These are phyloP conservation scores for Microdochium trichocladiopsis DNA, from an alignment of 2,329 filamentous ascomycete species.

Conservation along the genomic window DNA sequence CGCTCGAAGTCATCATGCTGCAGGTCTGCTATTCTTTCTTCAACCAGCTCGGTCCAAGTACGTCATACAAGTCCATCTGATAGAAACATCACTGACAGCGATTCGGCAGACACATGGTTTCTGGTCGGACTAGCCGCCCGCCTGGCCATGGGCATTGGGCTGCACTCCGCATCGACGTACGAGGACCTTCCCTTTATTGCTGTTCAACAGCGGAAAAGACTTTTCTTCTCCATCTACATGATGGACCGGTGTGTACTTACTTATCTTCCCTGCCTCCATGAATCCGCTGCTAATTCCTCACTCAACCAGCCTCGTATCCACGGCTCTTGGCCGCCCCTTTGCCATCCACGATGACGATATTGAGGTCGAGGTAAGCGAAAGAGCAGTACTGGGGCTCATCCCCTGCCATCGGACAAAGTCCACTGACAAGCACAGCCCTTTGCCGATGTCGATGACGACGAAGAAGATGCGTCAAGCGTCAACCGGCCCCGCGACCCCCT, in stretches of 20 bases:
- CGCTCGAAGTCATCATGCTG: constrained; percentile 33
- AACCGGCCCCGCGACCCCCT: constrained; percentile 13
- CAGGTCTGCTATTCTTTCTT: constrained; percentile 42
- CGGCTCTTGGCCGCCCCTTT: constrained; percentile 34
- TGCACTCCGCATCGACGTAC: constrained; percentile 29
- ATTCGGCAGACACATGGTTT: constrained; percentile 33
- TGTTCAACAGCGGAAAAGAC: constrained; percentile 28
- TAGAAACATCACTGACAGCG: neutral
- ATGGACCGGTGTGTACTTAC: constrained; percentile 30
- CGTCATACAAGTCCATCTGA: constrained; percentile 7
- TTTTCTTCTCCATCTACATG: constrained; percentile 41
- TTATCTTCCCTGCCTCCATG: too few relatives aligned
- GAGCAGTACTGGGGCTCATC: neutral
- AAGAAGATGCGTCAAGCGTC: constrained; percentile 16
- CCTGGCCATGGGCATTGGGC: constrained; percentile 33
- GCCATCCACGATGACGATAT: constrained; percentile 38
- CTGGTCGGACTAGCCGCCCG: constrained; percentile 34
- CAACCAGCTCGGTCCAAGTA: constrained; percentile 37
- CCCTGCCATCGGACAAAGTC: neutral
- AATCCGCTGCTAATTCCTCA: too few relatives aligned
- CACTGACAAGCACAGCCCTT: constrained; percentile 22
- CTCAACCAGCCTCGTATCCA: constrained; percentile 28
- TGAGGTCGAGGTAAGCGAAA: constrained; percentile 19
- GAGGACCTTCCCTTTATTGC: constrained; percentile 21
- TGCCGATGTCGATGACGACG: constrained; percentile 25